Evolutionary conservation across 2,329 filamentous ascomycete species (phyloP).

Genomic region (Trichoderma aggressivum): DNA sequence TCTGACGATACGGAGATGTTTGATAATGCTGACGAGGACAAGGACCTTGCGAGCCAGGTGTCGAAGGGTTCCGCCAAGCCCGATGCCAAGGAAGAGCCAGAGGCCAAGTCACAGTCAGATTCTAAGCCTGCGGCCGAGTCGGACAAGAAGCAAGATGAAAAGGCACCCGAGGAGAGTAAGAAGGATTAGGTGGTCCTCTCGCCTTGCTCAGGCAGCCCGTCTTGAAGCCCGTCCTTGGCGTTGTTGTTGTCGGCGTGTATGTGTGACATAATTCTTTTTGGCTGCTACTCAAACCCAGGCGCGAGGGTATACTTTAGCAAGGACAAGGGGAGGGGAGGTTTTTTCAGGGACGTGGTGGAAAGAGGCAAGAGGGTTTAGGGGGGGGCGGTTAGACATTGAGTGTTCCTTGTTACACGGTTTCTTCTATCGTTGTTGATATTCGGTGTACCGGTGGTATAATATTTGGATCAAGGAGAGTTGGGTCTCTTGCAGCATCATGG

Average conservation of each 20-base stretch:
- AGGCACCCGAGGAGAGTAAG: slow-evolving; percentile 31
- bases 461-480: slow-evolving; percentile 22
- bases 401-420: slow-evolving; percentile 22
- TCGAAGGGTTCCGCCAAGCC: slow-evolving; percentile 50
- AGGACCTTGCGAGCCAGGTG: slow-evolving; percentile 81
- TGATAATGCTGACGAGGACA: slow-evolving; percentile 79
- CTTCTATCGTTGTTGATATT: slow-evolving; percentile 21
- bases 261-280: neutral
- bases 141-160: slow-evolving; percentile 27
- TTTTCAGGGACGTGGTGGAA: slow-evolving; percentile 7
- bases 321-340: neutral
- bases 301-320: slow-evolving; percentile 5
- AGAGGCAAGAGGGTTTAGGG: neutral
- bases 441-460: slow-evolving; percentile 23
- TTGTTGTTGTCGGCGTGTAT: neutral
- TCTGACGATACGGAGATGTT: slow-evolving; percentile 92
- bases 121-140: slow-evolving; percentile 24
- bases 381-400: slow-evolving; percentile 23
- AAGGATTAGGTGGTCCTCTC: slow-evolving; percentile 36
- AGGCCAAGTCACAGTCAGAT: slow-evolving; percentile 28
- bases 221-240: slow-evolving; percentile 15
- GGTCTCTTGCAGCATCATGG: slow-evolving; percentile 14
- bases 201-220: slow-evolving; percentile 16
- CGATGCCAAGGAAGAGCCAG: slow-evolving; percentile 24
- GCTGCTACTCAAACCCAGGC: slow-evolving; percentile 15